phyloP scores from a whole-genome alignment of 306 rosid genomes.

The Malus fusca region DNA sequence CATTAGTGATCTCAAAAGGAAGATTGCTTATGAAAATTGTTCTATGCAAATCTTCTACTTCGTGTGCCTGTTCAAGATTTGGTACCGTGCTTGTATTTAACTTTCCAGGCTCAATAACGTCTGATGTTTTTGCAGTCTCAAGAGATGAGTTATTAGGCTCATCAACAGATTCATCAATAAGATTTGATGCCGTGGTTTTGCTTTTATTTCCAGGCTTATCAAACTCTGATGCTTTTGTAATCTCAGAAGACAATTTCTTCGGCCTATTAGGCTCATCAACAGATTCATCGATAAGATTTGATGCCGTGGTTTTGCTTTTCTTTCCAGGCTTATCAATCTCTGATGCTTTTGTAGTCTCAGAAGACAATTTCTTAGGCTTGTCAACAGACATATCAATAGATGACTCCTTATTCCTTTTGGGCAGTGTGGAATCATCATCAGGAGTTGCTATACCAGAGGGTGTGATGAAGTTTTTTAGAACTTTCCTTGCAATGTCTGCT shows the following conservation, averaged over 20 bases:
- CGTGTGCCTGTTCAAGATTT: conserved; percentile 40
- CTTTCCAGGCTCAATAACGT: conserved; percentile 32
- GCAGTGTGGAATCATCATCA: conserved; percentile 27
- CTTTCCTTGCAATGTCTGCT: conserved; percentile 75
- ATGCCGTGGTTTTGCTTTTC: conserved; percentile 13
- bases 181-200: conserved; percentile 7
- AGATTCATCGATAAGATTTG: conserved; percentile 22
- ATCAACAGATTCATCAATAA: conserved; percentile 24
- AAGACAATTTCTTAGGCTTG: conserved; percentile 25
- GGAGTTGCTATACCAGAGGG: conserved; percentile 39
- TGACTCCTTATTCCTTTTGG: conserved; percentile 28
- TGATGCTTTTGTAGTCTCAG: conserved; percentile 37
- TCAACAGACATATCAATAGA: conserved; percentile 23
- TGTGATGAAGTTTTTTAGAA: conserved; percentile 53
- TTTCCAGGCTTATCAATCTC: conserved; percentile 33
- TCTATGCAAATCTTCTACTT: conserved; percentile 50
- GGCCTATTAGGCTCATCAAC: conserved; percentile 31
- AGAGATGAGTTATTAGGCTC: conserved; percentile 18
- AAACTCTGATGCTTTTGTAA: conserved; percentile 34
- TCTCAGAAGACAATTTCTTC: conserved; percentile 28
- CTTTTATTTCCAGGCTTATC: conserved; percentile 33
- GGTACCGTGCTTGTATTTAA: conserved; percentile 25
- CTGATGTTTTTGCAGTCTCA: conserved; percentile 39
- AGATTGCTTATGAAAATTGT: conserved; percentile 79
- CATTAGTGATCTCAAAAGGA: conserved; percentile 67